Percentiles rank a stretch among this genome's conserved stretches.
phyloP scores from a whole-genome alignment of 2,329 filamentous ascomycete genomes.

The Chaetomiaceae sp. region DNA sequence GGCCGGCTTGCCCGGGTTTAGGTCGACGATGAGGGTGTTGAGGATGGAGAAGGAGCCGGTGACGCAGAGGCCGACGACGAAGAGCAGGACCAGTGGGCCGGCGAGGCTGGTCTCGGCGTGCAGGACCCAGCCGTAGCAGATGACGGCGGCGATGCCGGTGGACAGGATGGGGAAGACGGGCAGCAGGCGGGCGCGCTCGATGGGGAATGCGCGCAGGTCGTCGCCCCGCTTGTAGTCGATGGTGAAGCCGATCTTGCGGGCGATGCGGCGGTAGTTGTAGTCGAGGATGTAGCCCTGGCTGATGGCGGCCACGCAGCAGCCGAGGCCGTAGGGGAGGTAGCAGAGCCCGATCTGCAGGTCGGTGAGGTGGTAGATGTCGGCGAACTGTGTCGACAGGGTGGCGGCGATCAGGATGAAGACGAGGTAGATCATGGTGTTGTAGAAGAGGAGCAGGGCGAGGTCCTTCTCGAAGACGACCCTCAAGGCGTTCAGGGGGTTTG shows the following conservation, averaged over 20 bases:
- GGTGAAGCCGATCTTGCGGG: constrained; percentile 52
- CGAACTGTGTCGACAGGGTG: constrained; percentile 47
- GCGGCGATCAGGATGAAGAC: constrained; percentile 50
- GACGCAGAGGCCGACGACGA: constrained; percentile 51
- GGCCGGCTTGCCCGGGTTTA: constrained; percentile 54
- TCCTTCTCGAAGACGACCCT: constrained; percentile 52
- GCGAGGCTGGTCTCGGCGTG: constrained; percentile 46
- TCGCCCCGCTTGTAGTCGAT: constrained; percentile 54
- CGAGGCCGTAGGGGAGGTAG: constrained; percentile 48
- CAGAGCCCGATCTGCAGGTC: constrained; percentile 48
- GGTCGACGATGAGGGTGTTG: constrained; percentile 57
- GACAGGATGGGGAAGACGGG: constrained; percentile 49
- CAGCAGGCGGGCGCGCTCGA: constrained; percentile 50
- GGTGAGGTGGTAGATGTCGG: constrained; percentile 45
- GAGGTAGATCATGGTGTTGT: constrained; percentile 49
- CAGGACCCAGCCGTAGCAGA: constrained; percentile 54
- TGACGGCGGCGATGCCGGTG: constrained; percentile 46
- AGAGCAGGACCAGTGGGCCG: constrained; percentile 49
- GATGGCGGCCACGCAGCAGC: constrained; percentile 43
- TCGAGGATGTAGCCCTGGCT: constrained; percentile 53
- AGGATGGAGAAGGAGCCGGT: constrained; percentile 59
- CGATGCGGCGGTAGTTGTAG: constrained; percentile 66
- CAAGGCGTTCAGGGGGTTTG: constrained; percentile 52
- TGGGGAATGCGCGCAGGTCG: constrained; percentile 46
- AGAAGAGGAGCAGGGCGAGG: constrained; percentile 46